Evolutionary conservation across 805 yeast species (phyloP).

Genomic region (Starmera quercuum): DNA sequence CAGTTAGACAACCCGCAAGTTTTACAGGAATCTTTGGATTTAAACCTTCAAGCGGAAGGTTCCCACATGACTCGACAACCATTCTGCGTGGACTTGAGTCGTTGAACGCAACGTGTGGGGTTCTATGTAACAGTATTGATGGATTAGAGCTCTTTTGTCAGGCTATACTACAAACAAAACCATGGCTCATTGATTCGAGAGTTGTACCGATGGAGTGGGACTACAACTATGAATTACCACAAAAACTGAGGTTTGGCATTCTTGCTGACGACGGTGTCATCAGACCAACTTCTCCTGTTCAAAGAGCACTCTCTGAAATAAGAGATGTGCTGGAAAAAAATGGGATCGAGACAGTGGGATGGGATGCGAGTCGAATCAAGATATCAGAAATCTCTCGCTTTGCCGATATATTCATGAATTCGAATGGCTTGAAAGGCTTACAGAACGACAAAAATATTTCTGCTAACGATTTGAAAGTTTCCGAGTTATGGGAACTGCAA

Average conservation of each 20-base stretch:
- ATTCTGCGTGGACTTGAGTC: constrained; percentile 29
- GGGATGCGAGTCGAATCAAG: constrained; percentile 17
- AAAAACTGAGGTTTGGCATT: constrained; percentile 31
- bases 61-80: constrained; percentile 28
- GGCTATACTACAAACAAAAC: constrained; percentile 21
- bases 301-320: constrained; percentile 30
- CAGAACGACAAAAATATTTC: constrained; percentile 23
- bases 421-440: constrained; percentile 4
- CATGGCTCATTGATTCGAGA: constrained; percentile 34
- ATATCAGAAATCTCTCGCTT: not conserved
- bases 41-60: constrained; percentile 34
- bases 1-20: constrained; percentile 39
- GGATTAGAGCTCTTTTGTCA: constrained; percentile 24
- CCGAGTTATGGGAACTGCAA: constrained; percentile 35
- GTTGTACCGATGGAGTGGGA: constrained; percentile 32
- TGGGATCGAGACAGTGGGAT: constrained; percentile 42
- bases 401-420: constrained; percentile 3
- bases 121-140: constrained; percentile 28
- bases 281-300: constrained; percentile 38
- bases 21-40: constrained; percentile 32
- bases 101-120: constrained; percentile 37
- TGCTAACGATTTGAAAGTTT: constrained; percentile 28
- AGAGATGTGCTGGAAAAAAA: constrained; percentile 22
- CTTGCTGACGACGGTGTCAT: constrained; percentile 32
- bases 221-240: constrained; percentile 14